phyloP scores from a whole-genome alignment of 805 yeast species.

The Yarrowia keelungensis region DNA sequence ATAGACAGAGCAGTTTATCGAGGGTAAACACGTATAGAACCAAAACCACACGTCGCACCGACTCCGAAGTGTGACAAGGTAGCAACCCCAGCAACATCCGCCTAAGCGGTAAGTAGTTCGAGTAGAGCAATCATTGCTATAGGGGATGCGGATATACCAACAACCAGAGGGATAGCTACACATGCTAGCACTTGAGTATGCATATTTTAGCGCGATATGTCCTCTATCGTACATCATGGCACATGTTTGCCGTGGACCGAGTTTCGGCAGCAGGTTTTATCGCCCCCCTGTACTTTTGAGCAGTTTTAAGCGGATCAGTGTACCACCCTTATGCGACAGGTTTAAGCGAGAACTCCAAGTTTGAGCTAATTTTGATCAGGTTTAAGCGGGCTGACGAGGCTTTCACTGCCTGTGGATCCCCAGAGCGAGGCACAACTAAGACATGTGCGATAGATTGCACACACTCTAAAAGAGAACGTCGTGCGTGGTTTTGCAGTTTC shows the following conservation, averaged over 20 bases:
- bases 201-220: too few relatives aligned
- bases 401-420: not conserved
- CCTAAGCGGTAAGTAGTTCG: too few relatives aligned
- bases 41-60: not conserved
- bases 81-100: too few relatives aligned
- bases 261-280: too few relatives aligned
- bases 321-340: not conserved
- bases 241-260: too few relatives aligned
- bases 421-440: not conserved
- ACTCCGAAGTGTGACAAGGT: not conserved
- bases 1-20: not conserved
- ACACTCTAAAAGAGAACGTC: too few relatives aligned
- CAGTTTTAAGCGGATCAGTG: not conserved
- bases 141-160: too few relatives aligned
- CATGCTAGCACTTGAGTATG: too few relatives aligned
- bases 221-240: too few relatives aligned
- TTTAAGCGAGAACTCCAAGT: not conserved
- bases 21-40: not conserved
- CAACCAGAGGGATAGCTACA: too few relatives aligned
- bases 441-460: not conserved
- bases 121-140: too few relatives aligned
- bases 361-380: not conserved
- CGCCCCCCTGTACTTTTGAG: not conserved
- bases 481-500: too few relatives aligned
- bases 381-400: not conserved